Evolutionary conservation across 129 eudicot genomes (phyloP), one percentile per base, ranked within the genome.

Genomic region (Centella asiatica): DNA sequence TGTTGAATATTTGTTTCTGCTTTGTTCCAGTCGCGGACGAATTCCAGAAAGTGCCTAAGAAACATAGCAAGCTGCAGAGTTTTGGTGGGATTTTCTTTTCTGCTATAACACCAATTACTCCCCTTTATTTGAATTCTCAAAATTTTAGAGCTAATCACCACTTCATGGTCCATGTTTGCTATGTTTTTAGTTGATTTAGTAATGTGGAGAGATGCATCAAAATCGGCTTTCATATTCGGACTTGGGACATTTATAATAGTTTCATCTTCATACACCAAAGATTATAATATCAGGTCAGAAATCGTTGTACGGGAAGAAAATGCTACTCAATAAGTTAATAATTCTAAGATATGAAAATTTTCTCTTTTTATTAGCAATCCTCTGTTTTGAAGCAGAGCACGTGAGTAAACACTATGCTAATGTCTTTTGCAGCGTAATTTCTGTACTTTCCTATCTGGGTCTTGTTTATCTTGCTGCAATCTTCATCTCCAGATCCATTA

Each of bases 151-250:
- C 37, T 52, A 19, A 17, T 42, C 25, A 20, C 12, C 14, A 6
- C 0, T 36, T 36, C 69, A 29, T 39, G 6, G 37, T 13, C 26
- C 25, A 57, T 61, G 36, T 9, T 64, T 70, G 49, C 28, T 36
- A 29, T 40, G 5, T 60, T 60, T 57, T 68, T 93, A 90, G 97
- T 77, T 72, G 97, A 90, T 69, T 66, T 90, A 47, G 76, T 90
- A 20, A 86, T 90, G 95, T 90, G 97, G 97, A 86, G 61, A 56
- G 93, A 90, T 71, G 83, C 59, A 69, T 83, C 97, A 39, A 90
- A 77, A 77, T 78, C 97, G 56, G 89, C 95, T 72, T 76, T 90
- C 40, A 29, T 83, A 12, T 90, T 90, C 72, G 97, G 97, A 28
- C 50, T 86, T 18, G 97, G 97, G 33, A 73, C 94, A 58, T 90